Percentiles rank a stretch among this genome's conserved stretches.
These are phyloP conservation scores for Saccharomycopsis guyanensis DNA, from an alignment of 805 yeast genomes.

Conservation along the genomic window DNA sequence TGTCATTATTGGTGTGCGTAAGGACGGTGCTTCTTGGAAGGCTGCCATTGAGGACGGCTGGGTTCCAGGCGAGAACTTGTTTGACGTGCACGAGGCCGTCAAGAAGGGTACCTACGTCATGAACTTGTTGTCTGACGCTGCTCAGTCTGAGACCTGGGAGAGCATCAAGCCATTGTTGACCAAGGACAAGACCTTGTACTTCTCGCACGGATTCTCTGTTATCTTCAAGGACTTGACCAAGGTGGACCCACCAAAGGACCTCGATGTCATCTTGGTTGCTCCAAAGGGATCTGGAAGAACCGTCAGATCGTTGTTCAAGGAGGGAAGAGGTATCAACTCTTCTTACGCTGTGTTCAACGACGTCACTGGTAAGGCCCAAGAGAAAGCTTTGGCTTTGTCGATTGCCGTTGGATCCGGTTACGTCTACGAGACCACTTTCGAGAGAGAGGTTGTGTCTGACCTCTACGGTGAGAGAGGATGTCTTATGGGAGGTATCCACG, in stretches of 20 bases:
- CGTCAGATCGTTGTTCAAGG: slow-evolving; percentile 97
- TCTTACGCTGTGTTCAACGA: slow-evolving; percentile 99
- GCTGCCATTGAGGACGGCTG: slow-evolving; percentile 99
- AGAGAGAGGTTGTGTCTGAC: slow-evolving; percentile 98
- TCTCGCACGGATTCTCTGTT: slow-evolving; percentile 99
- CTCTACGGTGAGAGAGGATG: slow-evolving; percentile 99
- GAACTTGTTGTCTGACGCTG: slow-evolving; percentile 98
- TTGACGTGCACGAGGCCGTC: slow-evolving; percentile 92
- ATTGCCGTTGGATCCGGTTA: slow-evolving; percentile 99
- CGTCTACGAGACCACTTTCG: slow-evolving; percentile 99
- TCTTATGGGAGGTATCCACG: slow-evolving; percentile 99
- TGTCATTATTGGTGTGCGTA: slow-evolving; percentile 97
- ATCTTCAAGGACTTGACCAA: slow-evolving; percentile 96
- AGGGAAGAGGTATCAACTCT: slow-evolving; percentile 99
- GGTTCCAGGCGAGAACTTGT: slow-evolving; percentile 99
- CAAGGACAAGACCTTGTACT: slow-evolving; percentile 96
- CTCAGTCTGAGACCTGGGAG: slow-evolving; percentile 98
- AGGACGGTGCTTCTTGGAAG: slow-evolving; percentile 99
- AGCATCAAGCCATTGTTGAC: slow-evolving; percentile 83
- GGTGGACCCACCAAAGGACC: slow-evolving; percentile 90
- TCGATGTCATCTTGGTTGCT: slow-evolving; percentile 97
- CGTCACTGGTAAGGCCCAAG: slow-evolving; percentile 98
- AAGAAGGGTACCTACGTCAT: slow-evolving; percentile 85
- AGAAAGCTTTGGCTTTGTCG: slow-evolving; percentile 96
- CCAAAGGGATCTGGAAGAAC: slow-evolving; percentile 99